These are phyloP conservation scores for Licmophora abbreviata DNA, from an alignment of 108 stramenopile species.

Conservation along the genomic window DNA sequence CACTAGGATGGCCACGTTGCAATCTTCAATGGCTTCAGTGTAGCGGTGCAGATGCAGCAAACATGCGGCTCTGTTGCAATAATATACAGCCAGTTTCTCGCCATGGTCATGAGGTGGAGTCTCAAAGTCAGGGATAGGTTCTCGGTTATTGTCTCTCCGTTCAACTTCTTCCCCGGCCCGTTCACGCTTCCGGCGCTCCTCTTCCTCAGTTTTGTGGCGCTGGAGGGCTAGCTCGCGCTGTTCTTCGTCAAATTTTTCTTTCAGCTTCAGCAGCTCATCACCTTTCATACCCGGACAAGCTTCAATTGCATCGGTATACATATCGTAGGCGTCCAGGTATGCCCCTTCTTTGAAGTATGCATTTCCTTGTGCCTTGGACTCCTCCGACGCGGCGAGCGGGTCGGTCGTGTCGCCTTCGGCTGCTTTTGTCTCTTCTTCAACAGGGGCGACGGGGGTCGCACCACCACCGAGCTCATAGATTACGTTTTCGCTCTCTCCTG, in stretches of 20 bases:
- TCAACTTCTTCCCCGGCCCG: slow-evolving; percentile 13
- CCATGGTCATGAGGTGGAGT: slow-evolving; percentile 40
- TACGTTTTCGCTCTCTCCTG: slow-evolving; percentile 17
- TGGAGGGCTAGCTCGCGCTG: slow-evolving; percentile 11
- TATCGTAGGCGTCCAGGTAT: slow-evolving; percentile 70
- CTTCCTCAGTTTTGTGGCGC: slow-evolving; percentile 12
- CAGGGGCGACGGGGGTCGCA: slow-evolving; percentile 14
- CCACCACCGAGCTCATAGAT: slow-evolving; percentile 63
- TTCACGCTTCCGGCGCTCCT: slow-evolving; percentile 2
- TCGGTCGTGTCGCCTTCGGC: slow-evolving; percentile 1
- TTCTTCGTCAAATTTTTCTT: slow-evolving; percentile 33
- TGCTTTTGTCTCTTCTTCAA: not conserved
- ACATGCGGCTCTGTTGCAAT: slow-evolving; percentile 80
- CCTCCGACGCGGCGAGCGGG: slow-evolving; percentile 26
- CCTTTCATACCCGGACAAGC: slow-evolving; percentile 43
- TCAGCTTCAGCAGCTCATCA: slow-evolving; percentile 33
- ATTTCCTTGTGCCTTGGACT: slow-evolving; percentile 71
- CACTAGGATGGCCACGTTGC: slow-evolving; percentile 52
- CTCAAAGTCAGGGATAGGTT: slow-evolving; percentile 4
- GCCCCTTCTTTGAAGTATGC: slow-evolving; percentile 48
- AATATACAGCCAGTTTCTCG: slow-evolving; percentile 46
- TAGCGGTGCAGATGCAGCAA: slow-evolving; percentile 46
- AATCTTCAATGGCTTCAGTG: slow-evolving; percentile 70
- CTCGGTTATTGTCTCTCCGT: slow-evolving; percentile 8
- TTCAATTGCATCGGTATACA: slow-evolving; percentile 79